Evolutionary conservation across 75 land plant genomes (phyloP), one percentile per base, ranked within the genome.

Genomic region (Larix kaempferi): DNA sequence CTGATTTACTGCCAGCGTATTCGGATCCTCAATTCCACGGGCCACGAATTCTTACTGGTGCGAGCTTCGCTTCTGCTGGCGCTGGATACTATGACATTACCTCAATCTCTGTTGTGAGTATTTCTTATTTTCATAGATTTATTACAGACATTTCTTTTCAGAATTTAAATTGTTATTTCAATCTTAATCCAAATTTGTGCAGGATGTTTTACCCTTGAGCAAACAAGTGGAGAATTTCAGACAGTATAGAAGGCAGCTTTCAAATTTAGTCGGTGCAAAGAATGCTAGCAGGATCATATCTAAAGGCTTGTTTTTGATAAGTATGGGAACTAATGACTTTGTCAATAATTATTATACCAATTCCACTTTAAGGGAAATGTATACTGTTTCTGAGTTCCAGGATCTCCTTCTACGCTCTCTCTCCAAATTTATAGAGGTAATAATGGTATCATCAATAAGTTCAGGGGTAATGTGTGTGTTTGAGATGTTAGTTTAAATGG

Each of bases 261-360:
- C 33, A 29, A 29, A 29, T 29, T 29, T 29, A 1, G 1, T 29
- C 33, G 33, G 33, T 29, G 33, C 33, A 29, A 29, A 44, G 23
- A 60, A 75, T 54, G 89, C 82, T 2, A 56, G 29, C 56, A 65
- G 52, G 56, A 49, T 86, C 7, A 27, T 82, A 6, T 67, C 21
- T n/a, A 67, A 78, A 3, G 80, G 86, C n/a, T 5, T 87, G 22
- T 78, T 82, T 25, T 25, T 80, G 1, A 26, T 87, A 3, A 82
- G 89, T 56, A 82, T 81, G 14, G 91, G 89, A 22, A 79, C 86
- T 22, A 89, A 89, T 63, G 89, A 89, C 56, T 74, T 86, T 75
- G 59, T 73, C 5, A 67, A 73, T 37, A 82, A 76, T 39, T 86
- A 86, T 52, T 82, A 67, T 44, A 26, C 60, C 12, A 21, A 77